These are phyloP conservation scores for Pinguiococcus pyrenoidosus DNA, from an alignment of 108 stramenopile genomes.

Conservation along the genomic window DNA sequence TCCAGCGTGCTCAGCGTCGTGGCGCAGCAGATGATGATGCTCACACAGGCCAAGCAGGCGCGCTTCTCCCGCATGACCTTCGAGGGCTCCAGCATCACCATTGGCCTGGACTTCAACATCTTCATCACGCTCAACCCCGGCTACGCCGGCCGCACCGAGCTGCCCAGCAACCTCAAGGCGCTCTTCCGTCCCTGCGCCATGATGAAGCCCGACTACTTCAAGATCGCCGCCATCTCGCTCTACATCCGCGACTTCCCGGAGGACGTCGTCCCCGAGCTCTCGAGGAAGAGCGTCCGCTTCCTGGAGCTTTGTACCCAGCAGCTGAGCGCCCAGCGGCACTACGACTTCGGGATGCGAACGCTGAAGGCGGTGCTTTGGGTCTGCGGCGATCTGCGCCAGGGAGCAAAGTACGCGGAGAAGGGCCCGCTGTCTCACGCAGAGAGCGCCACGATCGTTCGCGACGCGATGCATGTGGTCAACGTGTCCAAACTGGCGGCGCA, in stretches of 20 bases:
- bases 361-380: conserved; percentile 38
- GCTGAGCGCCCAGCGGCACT: conserved; percentile 41
- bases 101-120: conserved; percentile 27
- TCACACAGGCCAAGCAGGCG: conserved; percentile 25
- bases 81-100: conserved; percentile 26
- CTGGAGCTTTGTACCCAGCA: conserved; percentile 41
- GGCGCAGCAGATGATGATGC: conserved; percentile 40
- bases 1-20: conserved; percentile 43
- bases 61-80: conserved; percentile 21
- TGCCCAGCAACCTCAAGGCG: too few relatives aligned
- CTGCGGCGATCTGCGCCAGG: conserved; percentile 31
- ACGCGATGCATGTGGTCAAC: too few relatives aligned
- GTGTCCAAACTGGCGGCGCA: too few relatives aligned
- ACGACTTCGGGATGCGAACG: conserved; percentile 43
- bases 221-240: conserved; percentile 45
- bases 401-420: too few relatives aligned
- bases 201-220: conserved; percentile 40
- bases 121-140: conserved; percentile 50
- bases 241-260: conserved; percentile 34
- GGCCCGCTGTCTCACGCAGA: too few relatives aligned
- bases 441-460: too few relatives aligned
- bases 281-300: conserved; percentile 39
- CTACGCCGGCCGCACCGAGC: conserved; percentile 40
- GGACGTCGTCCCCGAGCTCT: conserved; percentile 18
- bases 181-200: conserved; percentile 43